Base-by-base conservation (phyloP, 768 basidiomycete genomes). In the Lentinula boryana region DNA sequence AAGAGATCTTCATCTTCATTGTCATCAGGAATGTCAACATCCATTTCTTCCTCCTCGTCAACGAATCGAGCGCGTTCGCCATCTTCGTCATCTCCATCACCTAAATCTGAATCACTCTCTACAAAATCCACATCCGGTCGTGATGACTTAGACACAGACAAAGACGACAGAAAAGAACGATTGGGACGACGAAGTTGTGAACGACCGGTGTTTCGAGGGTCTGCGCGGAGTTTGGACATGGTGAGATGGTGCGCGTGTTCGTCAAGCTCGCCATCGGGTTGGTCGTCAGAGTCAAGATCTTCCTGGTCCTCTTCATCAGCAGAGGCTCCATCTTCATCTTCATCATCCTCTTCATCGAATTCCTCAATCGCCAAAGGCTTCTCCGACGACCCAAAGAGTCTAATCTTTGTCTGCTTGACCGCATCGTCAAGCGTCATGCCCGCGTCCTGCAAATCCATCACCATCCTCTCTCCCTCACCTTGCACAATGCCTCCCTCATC, bases 381-480 rank as follows among this genome's bases (percentile, higher is more conserved):
- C 1, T 88, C 87, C 0, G 96, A 98, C 2, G 88, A 84, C 15
- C 86, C 92, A 38, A 98, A 85, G 2, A 99, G 80, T 38, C 83
- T 81, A 63, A 99, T 95, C 60, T 90, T 83, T 66, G 91, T 93
- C 60, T 82, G 81, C 16, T 87, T 82, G 33, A 98, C 87, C 7
- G 80, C 83, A 65, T 95, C 94, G 62, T 88, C 95, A 32, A 99
- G 85, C 0, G 95, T 98, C 2, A 78, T 73, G 32, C 77, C 75
- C 18, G 87, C 91, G 63, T 95, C 97, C 72, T 99, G 97, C 13
- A 99, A 79, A 70, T 93, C 91, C 81, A 98, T 91, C 12, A 99
- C 94, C 97, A 99, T 98, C 70, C 88, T 83, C 69, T 98, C 96
- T 15, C 97, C 97, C 72, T 97, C 96, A 8, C 95, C 96, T 68